Percentiles rank a stretch among this genome's conserved stretches.
These are phyloP conservation scores for Hypoxylon sp. DNA, from an alignment of 2,329 filamentous ascomycete species.

Conservation along the genomic window DNA sequence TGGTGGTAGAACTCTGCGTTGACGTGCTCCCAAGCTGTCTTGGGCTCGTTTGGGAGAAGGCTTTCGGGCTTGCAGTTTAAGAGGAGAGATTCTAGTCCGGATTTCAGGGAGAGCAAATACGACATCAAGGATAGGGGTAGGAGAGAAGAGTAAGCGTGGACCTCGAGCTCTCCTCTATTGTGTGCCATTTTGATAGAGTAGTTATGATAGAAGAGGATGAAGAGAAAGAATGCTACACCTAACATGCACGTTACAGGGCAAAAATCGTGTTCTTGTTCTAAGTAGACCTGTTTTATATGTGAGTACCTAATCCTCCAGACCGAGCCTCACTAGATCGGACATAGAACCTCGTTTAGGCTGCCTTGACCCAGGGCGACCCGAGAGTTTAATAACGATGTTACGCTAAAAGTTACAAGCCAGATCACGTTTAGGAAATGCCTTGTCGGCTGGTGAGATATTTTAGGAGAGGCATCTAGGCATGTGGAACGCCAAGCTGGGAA, in stretches of 20 bases:
- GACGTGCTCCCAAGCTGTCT: slow-evolving; percentile 4
- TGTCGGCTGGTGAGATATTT: neutral
- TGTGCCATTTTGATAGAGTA: neutral
- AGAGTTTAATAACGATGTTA: neutral
- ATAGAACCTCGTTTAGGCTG: neutral
- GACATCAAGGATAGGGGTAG: neutral
- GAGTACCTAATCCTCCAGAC: neutral
- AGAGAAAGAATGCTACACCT: too few species aligned
- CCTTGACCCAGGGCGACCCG: neutral
- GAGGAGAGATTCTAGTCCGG: neutral
- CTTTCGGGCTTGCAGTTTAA: neutral
- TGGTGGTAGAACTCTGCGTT: neutral
- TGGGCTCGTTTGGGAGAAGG: neutral
- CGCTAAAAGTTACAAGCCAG: neutral
- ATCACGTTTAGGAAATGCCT: neutral
- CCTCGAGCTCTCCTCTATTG: neutral
- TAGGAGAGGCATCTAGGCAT: neutral
- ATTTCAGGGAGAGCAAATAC: neutral
- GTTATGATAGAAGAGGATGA: too few species aligned
- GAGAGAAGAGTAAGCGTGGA: neutral
- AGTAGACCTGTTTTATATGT: slow-evolving; percentile 2
- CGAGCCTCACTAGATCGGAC: neutral
- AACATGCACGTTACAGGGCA: too few species aligned
- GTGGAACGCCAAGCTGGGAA: neutral
- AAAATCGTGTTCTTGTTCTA: too few species aligned